Conservation (phyloP, 1,284 basidiomycete genomes). For the Cryptococcus maquisensis region DNA sequence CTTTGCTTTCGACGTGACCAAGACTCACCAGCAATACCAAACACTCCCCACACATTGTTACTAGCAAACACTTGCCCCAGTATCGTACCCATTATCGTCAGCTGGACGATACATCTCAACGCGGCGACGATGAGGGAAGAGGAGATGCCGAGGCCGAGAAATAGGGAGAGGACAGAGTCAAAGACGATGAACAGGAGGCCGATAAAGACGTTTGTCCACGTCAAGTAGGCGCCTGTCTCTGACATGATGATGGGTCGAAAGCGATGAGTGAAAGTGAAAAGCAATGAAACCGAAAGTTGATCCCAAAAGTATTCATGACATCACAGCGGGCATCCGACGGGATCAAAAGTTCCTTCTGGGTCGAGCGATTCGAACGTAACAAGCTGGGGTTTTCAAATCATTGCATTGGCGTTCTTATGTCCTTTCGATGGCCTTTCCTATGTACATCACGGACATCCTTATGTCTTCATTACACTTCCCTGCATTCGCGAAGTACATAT, state of each 20-base stretch:
- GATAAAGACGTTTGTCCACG: slow-evolving; percentile 67
- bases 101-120: slow-evolving; percentile 68
- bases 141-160: slow-evolving; percentile 66
- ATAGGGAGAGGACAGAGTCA: slow-evolving; percentile 56
- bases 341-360: too few species aligned
- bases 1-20: background rate
- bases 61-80: slow-evolving; percentile 70
- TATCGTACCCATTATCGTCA: slow-evolving; percentile 65
- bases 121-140: slow-evolving; percentile 65
- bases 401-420: too few species aligned
- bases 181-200: slow-evolving; percentile 65
- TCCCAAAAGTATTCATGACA: too few species aligned
- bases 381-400: too few species aligned
- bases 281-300: background rate
- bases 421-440: too few species aligned
- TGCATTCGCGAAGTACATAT: too few species aligned
- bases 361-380: too few species aligned
- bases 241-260: slow-evolving; percentile 1
- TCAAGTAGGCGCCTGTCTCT: slow-evolving; percentile 46
- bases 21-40: slow-evolving; percentile 63
- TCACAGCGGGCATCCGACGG: too few species aligned
- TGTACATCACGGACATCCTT: too few species aligned
- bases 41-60: slow-evolving; percentile 67
- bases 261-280: background rate
- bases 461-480: too few species aligned